phyloP scores from a whole-genome alignment of 2,329 filamentous ascomycete genomes.

The Fusarium chuoi region DNA sequence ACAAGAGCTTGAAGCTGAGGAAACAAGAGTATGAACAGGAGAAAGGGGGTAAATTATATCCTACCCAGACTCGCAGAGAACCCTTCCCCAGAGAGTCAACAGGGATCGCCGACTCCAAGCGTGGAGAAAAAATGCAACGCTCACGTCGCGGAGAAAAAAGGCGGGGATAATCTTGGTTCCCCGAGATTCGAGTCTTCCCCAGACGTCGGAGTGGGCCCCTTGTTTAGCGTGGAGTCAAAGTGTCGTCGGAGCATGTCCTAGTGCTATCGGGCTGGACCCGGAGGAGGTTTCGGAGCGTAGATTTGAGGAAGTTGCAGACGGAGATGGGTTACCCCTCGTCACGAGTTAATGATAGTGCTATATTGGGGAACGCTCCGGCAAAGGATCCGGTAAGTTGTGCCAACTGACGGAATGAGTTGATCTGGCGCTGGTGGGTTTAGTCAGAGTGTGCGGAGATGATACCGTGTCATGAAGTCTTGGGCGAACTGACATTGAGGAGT shows the following conservation, averaged over 20 bases:
- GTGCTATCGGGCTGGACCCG: constrained; percentile 5
- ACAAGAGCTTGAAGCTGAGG: not conserved
- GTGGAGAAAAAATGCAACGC: not conserved
- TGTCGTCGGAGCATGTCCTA: constrained; percentile 9
- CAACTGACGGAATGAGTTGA: not conserved
- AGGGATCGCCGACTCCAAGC: not conserved
- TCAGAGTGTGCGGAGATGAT: not conserved
- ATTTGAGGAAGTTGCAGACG: not conserved
- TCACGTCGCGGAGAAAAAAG: not conserved
- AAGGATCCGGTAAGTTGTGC: not conserved
- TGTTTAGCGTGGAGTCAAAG: not conserved
- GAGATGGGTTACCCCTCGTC: not conserved
- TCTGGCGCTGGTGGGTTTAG: too few relatives aligned
- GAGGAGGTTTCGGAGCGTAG: not conserved
- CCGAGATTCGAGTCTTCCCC: not conserved
- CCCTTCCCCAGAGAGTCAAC: not conserved
- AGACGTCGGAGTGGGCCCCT: not conserved
- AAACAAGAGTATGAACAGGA: not conserved
- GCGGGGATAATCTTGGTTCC: not conserved
- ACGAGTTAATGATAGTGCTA: not conserved
- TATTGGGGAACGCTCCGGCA: not conserved
- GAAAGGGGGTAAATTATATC: constrained; percentile 1
- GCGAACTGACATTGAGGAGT: not conserved
- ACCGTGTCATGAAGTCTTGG: not conserved
- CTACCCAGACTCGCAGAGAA: too few relatives aligned